These are phyloP conservation scores for Klebsormidium nitens DNA, from an alignment of 139 green algal genomes.

Conservation along the genomic window DNA sequence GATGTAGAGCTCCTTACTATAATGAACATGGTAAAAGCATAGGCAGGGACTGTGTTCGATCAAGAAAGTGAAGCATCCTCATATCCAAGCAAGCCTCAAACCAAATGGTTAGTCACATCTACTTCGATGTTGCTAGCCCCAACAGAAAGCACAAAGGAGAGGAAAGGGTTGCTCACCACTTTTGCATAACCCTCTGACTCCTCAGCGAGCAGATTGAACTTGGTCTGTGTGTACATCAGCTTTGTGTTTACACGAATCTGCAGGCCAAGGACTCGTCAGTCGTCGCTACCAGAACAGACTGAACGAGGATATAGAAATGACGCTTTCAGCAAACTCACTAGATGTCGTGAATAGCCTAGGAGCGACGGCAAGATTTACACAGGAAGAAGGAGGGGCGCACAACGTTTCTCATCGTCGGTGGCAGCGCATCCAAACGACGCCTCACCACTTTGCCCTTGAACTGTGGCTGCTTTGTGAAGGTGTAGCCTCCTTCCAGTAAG, in stretches of 20 bases:
- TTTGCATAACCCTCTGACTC: constrained; percentile 88
- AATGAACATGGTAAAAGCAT: neutral
- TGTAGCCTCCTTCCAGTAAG: no score
- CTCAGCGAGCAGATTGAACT: constrained; percentile 88
- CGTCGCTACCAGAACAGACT: no score
- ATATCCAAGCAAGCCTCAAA: neutral
- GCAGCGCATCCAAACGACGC: no score
- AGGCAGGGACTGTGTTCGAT: neutral
- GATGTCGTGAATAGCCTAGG: no score
- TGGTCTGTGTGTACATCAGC: constrained; percentile 64
- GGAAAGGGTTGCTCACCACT: constrained; percentile 46
- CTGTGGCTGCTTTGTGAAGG: no score
- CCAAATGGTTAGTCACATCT: neutral
- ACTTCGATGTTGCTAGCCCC: neutral
- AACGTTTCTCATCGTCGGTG: no score
- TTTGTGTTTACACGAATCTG: constrained; percentile 55
- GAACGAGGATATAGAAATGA: no score
- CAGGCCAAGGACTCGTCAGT: no score
- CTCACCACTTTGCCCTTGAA: no score
- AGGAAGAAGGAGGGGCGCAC: no score
- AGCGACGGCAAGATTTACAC: no score
- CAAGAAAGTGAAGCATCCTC: neutral
- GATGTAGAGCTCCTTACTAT: neutral
- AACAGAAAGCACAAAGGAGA: neutral
- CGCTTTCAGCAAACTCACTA: no score